Evolutionary conservation across 169 alveolate species (phyloP).

Genomic region (Amoebophrya sp.): DNA sequence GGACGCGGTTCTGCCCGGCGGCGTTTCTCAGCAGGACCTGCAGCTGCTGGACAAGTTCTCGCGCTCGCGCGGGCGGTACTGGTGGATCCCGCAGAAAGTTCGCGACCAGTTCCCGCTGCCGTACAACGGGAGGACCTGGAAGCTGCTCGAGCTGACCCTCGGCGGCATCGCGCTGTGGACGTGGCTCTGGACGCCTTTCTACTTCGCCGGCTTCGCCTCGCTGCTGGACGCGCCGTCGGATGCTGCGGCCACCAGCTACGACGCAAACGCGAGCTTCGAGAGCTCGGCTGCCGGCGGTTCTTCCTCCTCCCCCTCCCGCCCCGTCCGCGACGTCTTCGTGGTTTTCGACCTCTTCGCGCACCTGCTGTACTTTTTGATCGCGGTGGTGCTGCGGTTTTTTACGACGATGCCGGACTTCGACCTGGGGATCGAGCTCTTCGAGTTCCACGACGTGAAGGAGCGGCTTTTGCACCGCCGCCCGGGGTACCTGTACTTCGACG

Average conservation of each 20-base stretch:
- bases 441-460: not conserved
- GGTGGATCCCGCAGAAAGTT: too few species aligned
- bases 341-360: not conserved
- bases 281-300: not conserved
- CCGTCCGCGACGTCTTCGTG: not conserved
- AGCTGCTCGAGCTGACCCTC: not conserved
- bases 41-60: too few species aligned
- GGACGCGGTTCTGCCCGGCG: too few species aligned
- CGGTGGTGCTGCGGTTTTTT: not conserved
- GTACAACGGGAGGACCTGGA: not conserved
- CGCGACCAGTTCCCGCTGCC: not conserved
- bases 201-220: not conserved
- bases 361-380: not conserved
- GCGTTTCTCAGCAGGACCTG: too few species aligned
- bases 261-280: not conserved
- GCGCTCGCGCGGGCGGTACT: too few species aligned
- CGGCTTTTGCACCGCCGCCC: not conserved
- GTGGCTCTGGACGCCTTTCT: not conserved
- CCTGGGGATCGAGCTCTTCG: not conserved
- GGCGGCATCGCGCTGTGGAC: not conserved
- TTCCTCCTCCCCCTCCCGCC: too few species aligned
- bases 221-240: not conserved
- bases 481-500: not conserved
- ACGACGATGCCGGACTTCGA: not conserved
- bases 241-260: too few species aligned